Evolutionary conservation across 768 basidiomycete genomes (phyloP).

Genomic region (Galerina marginata): DNA sequence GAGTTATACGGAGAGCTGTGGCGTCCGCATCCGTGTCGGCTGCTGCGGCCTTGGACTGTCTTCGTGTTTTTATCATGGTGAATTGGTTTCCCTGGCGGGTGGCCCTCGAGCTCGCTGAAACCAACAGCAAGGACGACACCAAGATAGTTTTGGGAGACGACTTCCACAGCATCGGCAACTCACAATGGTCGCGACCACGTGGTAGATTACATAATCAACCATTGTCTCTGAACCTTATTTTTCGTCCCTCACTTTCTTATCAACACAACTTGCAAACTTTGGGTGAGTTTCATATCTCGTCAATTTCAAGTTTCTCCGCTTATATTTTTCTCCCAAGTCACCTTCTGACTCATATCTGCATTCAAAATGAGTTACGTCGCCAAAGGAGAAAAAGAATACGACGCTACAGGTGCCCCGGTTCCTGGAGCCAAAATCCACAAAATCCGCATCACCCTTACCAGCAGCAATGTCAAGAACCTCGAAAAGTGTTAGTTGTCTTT

Average conservation of each 20-base stretch:
- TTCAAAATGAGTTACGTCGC: constrained; percentile 95
- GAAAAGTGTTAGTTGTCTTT: constrained; percentile 80
- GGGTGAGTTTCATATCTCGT: constrained; percentile 39
- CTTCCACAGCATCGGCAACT: constrained; percentile 3
- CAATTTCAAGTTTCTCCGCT: constrained; percentile 14
- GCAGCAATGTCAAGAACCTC: constrained; percentile 96
- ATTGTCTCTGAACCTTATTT: constrained; percentile 44
- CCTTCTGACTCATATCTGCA: constrained; percentile 74
- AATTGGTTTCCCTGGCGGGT: constrained; percentile 10
- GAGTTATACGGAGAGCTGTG: constrained; percentile 46
- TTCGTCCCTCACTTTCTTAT: constrained; percentile 28
- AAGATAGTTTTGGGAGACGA: constrained; percentile 9
- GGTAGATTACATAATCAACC: constrained; percentile 33
- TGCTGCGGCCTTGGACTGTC: constrained; percentile 62
- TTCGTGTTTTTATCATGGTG: constrained; percentile 57
- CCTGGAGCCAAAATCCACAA: constrained; percentile 95
- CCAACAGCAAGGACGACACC: constrained; percentile 40
- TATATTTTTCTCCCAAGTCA: constrained; percentile 51
- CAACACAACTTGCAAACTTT: constrained; percentile 52
- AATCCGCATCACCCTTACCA: constrained; percentile 98
- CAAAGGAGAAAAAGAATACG: constrained; percentile 98
- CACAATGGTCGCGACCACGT: constrained; percentile 35
- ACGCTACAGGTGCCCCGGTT: constrained; percentile 86
- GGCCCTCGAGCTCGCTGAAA: constrained; percentile 38
- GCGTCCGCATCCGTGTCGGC: constrained; percentile 38